These are phyloP conservation scores for Rosa rugosa DNA, from an alignment of 306 rosid genomes.

Conservation along the genomic window DNA sequence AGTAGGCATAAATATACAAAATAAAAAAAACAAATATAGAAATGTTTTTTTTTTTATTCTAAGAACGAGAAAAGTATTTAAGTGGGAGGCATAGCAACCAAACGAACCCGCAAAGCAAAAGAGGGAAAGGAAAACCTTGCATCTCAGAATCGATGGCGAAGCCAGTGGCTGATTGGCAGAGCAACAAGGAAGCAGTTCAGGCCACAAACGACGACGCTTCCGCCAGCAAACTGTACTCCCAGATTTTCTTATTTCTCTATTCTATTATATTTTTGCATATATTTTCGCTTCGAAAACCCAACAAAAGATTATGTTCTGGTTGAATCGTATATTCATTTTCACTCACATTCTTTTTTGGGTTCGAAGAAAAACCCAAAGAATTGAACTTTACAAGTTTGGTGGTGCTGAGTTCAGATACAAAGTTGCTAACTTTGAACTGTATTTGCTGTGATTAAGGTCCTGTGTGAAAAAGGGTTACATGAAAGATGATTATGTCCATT, in stretches of 20 bases:
- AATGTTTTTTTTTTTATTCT: too few relatives aligned
- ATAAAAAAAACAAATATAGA: too few relatives aligned
- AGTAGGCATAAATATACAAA: too few relatives aligned
- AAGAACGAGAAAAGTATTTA: neutral
- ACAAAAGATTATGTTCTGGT: neutral
- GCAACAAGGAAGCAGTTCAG: constrained; percentile 62
- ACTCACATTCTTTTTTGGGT: constrained; percentile 3
- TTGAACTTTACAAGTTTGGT: neutral
- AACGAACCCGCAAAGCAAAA: neutral
- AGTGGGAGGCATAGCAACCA: neutral
- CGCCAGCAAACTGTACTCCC: constrained; percentile 60
- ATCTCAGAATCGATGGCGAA: constrained; percentile 32
- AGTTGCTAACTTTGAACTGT: constrained; percentile 22
- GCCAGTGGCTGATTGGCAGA: constrained; percentile 43
- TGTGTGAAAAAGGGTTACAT: constrained; percentile 93
- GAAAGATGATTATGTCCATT: constrained; percentile 84
- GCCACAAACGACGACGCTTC: constrained; percentile 83
- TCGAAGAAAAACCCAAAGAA: neutral
- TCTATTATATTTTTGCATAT: neutral
- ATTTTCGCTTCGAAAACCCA: neutral
- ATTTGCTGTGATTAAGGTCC: constrained; percentile 49
- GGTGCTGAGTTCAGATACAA: neutral
- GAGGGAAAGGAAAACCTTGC: neutral
- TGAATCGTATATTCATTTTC: neutral
- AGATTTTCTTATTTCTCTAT: neutral